These are phyloP conservation scores for Citrullus mucosospermus DNA, from an alignment of 306 rosid species.

Conservation along the genomic window DNA sequence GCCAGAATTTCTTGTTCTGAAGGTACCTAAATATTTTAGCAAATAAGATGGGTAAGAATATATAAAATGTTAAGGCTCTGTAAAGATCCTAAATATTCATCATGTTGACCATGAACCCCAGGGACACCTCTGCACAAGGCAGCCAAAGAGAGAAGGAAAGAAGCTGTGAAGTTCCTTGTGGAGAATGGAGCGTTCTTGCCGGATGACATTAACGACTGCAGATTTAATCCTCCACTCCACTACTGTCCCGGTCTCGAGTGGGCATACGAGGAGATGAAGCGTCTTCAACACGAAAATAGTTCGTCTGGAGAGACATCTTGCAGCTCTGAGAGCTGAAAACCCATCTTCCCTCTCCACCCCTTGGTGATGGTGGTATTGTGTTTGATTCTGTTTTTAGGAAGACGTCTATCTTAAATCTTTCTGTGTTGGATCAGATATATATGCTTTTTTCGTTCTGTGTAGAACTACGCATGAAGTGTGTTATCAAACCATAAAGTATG, in stretches of 20 bases:
- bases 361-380: not conserved
- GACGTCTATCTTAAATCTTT: not conserved
- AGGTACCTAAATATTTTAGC: not conserved
- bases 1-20: not conserved
- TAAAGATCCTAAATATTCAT: not conserved
- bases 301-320: slow-evolving; percentile 44
- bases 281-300: slow-evolving; percentile 33
- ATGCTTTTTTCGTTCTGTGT: not conserved
- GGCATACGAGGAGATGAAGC: slow-evolving; percentile 95
- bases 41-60: not conserved
- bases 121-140: slow-evolving; percentile 99
- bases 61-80: not conserved
- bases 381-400: not conserved
- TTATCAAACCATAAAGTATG: not conserved
- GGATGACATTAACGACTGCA: slow-evolving; percentile 65
- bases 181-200: slow-evolving; percentile 95
- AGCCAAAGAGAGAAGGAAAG: slow-evolving; percentile 85
- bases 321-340: slow-evolving; percentile 55
- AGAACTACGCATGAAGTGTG: not conserved
- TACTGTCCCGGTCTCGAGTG: slow-evolving; percentile 94
- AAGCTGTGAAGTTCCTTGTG: slow-evolving; percentile 62
- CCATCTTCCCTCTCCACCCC: not conserved
- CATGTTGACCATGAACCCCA: slow-evolving; percentile 9
- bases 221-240: slow-evolving; percentile 93
- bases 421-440: not conserved